Percentiles rank a stretch among this genome's conserved stretches.
These are phyloP conservation scores for Capronia americana DNA, from an alignment of 2,329 filamentous ascomycete species.

Conservation along the genomic window DNA sequence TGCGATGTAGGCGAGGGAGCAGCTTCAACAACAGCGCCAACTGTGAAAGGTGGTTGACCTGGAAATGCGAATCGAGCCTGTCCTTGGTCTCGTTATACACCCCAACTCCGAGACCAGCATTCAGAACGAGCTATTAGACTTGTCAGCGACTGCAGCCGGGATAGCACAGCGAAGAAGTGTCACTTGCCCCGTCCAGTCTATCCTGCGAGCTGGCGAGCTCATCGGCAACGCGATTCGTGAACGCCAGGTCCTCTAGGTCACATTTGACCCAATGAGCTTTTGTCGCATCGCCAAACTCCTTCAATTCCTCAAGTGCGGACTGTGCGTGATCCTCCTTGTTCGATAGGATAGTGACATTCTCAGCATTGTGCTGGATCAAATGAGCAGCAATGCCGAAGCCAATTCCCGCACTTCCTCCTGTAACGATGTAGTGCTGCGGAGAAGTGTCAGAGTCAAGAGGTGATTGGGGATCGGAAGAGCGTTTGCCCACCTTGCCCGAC, in stretches of 20 bases:
- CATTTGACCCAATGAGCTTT: conserved; percentile 55
- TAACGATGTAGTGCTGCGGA: conserved; percentile 54
- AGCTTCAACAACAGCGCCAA: conserved; percentile 57
- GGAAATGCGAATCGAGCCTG: conserved; percentile 59
- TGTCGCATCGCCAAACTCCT: conserved; percentile 53
- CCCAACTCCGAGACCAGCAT: conserved; percentile 59
- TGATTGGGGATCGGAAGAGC: background rate
- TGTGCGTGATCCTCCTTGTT: conserved; percentile 58
- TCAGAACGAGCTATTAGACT: conserved; percentile 49
- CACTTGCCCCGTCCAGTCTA: conserved; percentile 50
- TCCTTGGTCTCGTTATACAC: conserved; percentile 58
- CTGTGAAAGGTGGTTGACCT: conserved; percentile 59
- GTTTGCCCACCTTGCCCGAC: conserved; percentile 46
- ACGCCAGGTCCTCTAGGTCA: conserved; percentile 55
- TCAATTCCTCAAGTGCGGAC: conserved; percentile 52
- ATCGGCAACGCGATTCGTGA: conserved; percentile 55
- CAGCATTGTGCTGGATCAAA: conserved; percentile 57
- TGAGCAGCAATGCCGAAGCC: conserved; percentile 61
- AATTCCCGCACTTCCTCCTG: conserved; percentile 58
- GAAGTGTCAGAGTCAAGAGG: background rate
- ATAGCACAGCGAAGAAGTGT: background rate
- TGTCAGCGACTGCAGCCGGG: background rate
- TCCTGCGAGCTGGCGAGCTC: conserved; percentile 50
- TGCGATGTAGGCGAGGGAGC: conserved; percentile 54
- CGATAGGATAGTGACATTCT: conserved; percentile 57